A percentile compares a stretch with the other conserved stretches of the same genome.
These are phyloP conservation scores for Grifola frondosa DNA, from an alignment of 1,284 basidiomycete genomes.

Conservation along the genomic window DNA sequence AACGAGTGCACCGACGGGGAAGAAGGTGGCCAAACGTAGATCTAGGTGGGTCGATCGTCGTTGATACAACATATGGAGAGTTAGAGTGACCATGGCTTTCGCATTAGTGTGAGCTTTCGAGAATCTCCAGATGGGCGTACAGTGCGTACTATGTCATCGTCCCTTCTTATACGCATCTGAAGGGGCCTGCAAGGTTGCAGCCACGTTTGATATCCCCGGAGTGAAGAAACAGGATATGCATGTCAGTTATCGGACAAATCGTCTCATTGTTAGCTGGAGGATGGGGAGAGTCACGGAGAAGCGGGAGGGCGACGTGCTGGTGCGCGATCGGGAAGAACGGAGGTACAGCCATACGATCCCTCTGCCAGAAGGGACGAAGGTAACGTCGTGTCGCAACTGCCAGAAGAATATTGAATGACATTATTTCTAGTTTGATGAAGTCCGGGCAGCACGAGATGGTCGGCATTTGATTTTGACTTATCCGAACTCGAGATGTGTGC, in stretches of 20 bases:
- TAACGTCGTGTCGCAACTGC: conserved; percentile 20
- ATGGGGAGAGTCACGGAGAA: conserved; percentile 55
- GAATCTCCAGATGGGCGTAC: conserved; percentile 65
- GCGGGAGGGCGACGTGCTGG: conserved; percentile 55
- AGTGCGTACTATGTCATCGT: conserved; percentile 43
- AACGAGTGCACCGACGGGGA: conserved; percentile 1
- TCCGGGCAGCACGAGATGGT: conserved; percentile 60
- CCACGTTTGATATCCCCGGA: conserved; percentile 61
- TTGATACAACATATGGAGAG: conserved; percentile 3
- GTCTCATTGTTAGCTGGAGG: conserved; percentile 69
- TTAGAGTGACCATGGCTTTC: conserved; percentile 12
- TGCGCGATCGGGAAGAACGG: conserved; percentile 61
- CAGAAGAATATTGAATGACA: no score
- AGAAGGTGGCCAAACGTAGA: conserved; percentile 15
- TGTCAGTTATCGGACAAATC: conserved; percentile 62
- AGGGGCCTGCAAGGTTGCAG: conserved; percentile 29
- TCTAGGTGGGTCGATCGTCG: conserved; percentile 30
- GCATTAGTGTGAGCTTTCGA: conserved; percentile 56
- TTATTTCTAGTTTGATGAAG: conserved; percentile 57
- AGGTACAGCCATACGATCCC: conserved; percentile 47
- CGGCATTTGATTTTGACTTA: conserved; percentile 60
- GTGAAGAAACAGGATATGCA: conserved; percentile 71
- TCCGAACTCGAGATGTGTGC: conserved; percentile 44
- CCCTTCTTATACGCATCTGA: conserved; percentile 17
- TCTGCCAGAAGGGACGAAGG: conserved; percentile 48